A percentile compares a stretch with the other conserved stretches of the same genome.
These are phyloP conservation scores for Spergularia azorica DNA, from an alignment of 179 eudicot genomes.

Conservation along the genomic window DNA sequence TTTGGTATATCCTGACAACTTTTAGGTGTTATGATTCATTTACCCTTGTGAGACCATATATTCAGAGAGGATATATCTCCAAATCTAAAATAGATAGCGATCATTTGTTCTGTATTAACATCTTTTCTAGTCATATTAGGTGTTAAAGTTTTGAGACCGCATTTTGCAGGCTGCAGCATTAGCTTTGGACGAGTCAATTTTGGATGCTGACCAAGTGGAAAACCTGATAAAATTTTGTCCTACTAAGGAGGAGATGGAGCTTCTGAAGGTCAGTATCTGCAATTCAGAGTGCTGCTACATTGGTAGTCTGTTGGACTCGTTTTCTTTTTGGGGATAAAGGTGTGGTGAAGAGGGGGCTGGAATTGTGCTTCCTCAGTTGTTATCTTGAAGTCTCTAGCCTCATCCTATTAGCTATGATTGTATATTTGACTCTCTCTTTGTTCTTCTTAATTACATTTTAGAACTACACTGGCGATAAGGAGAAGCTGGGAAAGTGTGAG, in stretches of 20 bases:
- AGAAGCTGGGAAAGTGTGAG: constrained; percentile 90
- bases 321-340: neutral
- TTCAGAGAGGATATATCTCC: neutral
- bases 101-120: neutral
- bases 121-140: neutral
- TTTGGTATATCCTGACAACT: neutral
- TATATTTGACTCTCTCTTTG: constrained; percentile 25
- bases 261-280: constrained; percentile 66
- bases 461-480: constrained; percentile 83
- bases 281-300: constrained; percentile 1
- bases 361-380: neutral
- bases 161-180: constrained; percentile 82
- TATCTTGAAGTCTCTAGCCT: neutral
- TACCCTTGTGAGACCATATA: neutral
- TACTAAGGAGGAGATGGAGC: constrained; percentile 97
- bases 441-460: constrained; percentile 31
- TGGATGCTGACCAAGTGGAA: constrained; percentile 99
- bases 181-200: constrained; percentile 85
- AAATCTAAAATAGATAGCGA: neutral
- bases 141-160: neutral
- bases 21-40: neutral
- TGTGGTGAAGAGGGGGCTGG: neutral
- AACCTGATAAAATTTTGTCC: constrained; percentile 98
- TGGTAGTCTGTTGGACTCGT: constrained; percentile 1
- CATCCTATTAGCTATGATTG: neutral